These are phyloP conservation scores for Backusella mclennaniae DNA, from an alignment of 192 early-diverging fungal species.

Conservation along the genomic window DNA sequence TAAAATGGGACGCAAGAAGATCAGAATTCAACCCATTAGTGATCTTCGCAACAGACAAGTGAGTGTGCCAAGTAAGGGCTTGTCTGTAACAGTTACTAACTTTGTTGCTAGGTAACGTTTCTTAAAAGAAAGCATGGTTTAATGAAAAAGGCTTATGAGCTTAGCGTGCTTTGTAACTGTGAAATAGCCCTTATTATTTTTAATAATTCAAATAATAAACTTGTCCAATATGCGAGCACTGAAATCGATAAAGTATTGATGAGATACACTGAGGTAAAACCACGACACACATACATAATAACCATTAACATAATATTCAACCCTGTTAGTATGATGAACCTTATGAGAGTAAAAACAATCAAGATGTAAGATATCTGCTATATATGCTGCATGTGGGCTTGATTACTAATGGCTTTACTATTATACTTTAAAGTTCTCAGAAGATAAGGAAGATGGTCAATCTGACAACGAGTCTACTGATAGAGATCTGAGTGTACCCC, in stretches of 20 bases:
- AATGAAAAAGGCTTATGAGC: conserved; percentile 96
- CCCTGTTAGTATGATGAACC: conserved; percentile 26
- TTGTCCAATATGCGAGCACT: conserved; percentile 86
- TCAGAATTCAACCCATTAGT: conserved; percentile 86
- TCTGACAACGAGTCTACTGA: conserved; percentile 12
- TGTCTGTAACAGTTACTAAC: not conserved
- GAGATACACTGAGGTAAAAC: conserved; percentile 72
- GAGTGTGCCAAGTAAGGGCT: conserved; percentile 9
- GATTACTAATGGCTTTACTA: not conserved
- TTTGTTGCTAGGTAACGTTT: conserved; percentile 72
- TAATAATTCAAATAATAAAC: conserved; percentile 82
- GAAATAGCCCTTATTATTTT: conserved; percentile 94
- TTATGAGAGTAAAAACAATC: conserved; percentile 26
- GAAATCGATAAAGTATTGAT: conserved; percentile 93
- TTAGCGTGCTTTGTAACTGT: conserved; percentile 90
- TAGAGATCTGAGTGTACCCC: not conserved
- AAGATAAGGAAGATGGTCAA: conserved; percentile 16
- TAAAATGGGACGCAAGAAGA: conserved; percentile 88
- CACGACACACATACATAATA: not conserved
- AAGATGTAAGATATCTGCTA: conserved; percentile 17
- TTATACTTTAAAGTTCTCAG: conserved; percentile 10
- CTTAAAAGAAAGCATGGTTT: conserved; percentile 90
- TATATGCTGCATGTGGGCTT: no score
- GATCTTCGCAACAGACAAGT: conserved; percentile 94
- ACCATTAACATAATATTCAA: not conserved